Percentiles rank a stretch among this genome's conserved stretches.
Evolutionary conservation across 768 basidiomycete species (phyloP).

Genomic region (Boletus rubescentipes): DNA sequence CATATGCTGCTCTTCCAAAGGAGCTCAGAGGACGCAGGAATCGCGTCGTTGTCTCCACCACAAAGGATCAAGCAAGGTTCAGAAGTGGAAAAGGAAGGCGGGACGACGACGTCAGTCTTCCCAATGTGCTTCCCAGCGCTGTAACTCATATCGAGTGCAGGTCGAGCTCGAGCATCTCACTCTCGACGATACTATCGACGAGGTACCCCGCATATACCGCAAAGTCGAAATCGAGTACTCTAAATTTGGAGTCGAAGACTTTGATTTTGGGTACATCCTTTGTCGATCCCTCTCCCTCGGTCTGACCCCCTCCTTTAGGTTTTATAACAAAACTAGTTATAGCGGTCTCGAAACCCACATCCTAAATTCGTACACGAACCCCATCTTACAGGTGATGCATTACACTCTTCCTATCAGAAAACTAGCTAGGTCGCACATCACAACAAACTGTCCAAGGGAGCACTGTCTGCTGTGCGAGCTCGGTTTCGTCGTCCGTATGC

Average conservation of each 20-base stretch:
- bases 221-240: slow-evolving; percentile 98
- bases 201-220: slow-evolving; percentile 79
- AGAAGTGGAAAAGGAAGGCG: slow-evolving; percentile 70
- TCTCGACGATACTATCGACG: slow-evolving; percentile 52
- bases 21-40: slow-evolving; percentile 86
- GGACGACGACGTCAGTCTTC: slow-evolving; percentile 40
- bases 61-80: slow-evolving; percentile 72
- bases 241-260: slow-evolving; percentile 98
- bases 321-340: slow-evolving; percentile 88
- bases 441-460: slow-evolving; percentile 82
- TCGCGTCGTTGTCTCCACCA: slow-evolving; percentile 49
- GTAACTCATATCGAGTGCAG: slow-evolving; percentile 31
- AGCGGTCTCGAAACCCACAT: slow-evolving; percentile 98
- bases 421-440: slow-evolving; percentile 90
- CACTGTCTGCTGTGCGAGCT: slow-evolving; percentile 94
- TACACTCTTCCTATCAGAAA: slow-evolving; percentile 74
- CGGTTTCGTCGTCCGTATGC: slow-evolving; percentile 92
- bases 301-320: slow-evolving; percentile 45
- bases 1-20: slow-evolving; percentile 85
- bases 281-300: neutral
- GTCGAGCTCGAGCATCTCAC: slow-evolving; percentile 52
- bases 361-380: slow-evolving; percentile 94
- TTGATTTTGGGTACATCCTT: slow-evolving; percentile 83
- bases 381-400: slow-evolving; percentile 87
- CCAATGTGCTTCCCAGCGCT: neutral